Conservation (phyloP, 1,139 yeast genomes). For the Yamadazyma blattariae region DNA sequence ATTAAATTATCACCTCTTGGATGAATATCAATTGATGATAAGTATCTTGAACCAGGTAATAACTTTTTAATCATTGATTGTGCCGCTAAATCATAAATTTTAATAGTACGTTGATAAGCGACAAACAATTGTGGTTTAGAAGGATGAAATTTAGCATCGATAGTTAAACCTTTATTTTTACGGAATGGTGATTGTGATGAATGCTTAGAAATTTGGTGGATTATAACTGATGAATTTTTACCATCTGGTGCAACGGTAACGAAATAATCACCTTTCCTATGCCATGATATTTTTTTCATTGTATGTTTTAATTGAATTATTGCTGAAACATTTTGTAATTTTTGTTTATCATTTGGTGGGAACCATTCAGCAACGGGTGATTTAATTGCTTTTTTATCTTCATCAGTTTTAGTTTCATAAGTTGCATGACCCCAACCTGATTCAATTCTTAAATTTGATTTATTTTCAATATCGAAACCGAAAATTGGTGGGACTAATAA, state of each 20-base stretch:
- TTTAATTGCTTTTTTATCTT: slow-evolving; percentile 38
- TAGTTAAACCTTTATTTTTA: slow-evolving; percentile 88
- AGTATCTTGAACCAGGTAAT: slow-evolving; percentile 95
- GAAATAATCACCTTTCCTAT: slow-evolving; percentile 94
- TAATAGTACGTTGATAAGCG: slow-evolving; percentile 87
- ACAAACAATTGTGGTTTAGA: slow-evolving; percentile 92
- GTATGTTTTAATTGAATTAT: slow-evolving; percentile 67
- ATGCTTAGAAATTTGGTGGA: slow-evolving; percentile 93
- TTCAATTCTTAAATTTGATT: slow-evolving; percentile 75
- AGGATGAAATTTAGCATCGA: slow-evolving; percentile 97
- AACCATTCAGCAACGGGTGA: slow-evolving; percentile 79
- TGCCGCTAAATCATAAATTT: slow-evolving; percentile 85
- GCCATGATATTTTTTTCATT: slow-evolving; percentile 89
- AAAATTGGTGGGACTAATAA: slow-evolving; percentile 86
- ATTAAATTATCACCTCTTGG: slow-evolving; percentile 94
- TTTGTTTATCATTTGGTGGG: slow-evolving; percentile 68
- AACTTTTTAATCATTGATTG: slow-evolving; percentile 81
- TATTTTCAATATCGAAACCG: slow-evolving; percentile 83
- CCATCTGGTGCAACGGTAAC: slow-evolving; percentile 92
- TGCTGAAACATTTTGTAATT: slow-evolving; percentile 67
- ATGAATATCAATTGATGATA: slow-evolving; percentile 87
- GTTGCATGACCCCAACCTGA: slow-evolving; percentile 92
- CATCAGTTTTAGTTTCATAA: slow-evolving; percentile 51
- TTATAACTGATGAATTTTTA: slow-evolving; percentile 82
- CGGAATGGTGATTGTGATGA: slow-evolving; percentile 96